phyloP scores from a whole-genome alignment of 2,329 filamentous ascomycete species.

The Pestalotiopsis sp. region DNA sequence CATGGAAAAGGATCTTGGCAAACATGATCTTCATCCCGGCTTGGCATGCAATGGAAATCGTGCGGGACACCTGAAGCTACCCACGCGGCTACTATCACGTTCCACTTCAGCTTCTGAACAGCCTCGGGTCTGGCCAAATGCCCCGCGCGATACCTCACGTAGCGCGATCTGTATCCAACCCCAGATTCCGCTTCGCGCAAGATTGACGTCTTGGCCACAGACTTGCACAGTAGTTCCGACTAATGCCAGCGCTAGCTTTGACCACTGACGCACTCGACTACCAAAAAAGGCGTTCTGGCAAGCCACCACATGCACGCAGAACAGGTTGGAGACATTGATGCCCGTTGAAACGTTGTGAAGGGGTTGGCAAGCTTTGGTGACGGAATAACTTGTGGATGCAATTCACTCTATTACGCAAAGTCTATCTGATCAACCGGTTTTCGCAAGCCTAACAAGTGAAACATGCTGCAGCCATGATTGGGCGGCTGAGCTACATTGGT shows the following conservation, averaged over 20 bases:
- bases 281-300: no score
- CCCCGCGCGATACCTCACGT: not conserved
- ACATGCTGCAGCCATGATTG: not conserved
- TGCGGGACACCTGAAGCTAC: not conserved
- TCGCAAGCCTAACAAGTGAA: no score
- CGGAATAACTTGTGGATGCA: no score
- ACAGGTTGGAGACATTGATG: not conserved
- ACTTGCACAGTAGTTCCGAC: not conserved
- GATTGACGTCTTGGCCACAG: conserved; percentile 1
- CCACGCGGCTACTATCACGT: not conserved
- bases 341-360: not conserved
- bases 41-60: not conserved
- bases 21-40: not conserved
- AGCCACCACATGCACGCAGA: no score
- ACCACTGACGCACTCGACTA: not conserved
- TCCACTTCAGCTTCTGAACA: not conserved
- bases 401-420: no score
- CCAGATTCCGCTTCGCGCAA: not conserved
- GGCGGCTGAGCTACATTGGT: not conserved
- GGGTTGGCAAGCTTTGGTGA: no score
- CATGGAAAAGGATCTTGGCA: not conserved
- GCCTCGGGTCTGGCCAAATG: not conserved
- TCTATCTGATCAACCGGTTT: no score
- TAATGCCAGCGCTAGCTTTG: not conserved
- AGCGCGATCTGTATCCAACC: not conserved